A percentile compares a stretch with the other conserved stretches of the same genome.
These are phyloP conservation scores for Globisporangium irregulare DNA, from an alignment of 352 stramenopile species.

Conservation along the genomic window DNA sequence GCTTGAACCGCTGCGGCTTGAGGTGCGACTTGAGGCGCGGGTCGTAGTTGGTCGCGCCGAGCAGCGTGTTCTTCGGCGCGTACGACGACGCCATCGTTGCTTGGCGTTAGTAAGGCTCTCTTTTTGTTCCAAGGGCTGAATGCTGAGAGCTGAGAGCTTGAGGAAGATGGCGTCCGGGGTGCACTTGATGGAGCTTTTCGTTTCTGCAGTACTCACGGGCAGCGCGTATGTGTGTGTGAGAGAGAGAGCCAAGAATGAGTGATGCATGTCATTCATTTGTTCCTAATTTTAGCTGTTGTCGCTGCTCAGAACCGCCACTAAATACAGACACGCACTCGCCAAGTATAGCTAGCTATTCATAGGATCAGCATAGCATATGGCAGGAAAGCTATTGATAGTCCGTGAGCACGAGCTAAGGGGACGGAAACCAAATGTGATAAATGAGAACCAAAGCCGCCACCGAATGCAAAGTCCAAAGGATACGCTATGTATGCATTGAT, in stretches of 20 bases:
- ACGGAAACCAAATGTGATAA: neutral
- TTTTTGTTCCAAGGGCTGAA: neutral
- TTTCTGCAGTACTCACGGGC: neutral
- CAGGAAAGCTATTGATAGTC: neutral
- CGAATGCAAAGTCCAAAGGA: constrained; percentile 1
- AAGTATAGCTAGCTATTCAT: neutral
- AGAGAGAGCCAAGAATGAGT: neutral
- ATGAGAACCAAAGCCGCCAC: neutral
- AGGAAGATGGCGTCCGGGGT: neutral
- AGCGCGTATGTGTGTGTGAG: neutral
- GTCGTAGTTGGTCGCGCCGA: constrained; percentile 73
- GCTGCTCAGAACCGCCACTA: neutral
- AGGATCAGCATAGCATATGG: neutral
- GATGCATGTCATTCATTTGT: neutral
- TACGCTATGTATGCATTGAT: constrained; percentile 14
- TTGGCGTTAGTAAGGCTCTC: neutral
- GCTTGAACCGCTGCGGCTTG: constrained; percentile 82
- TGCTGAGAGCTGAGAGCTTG: neutral
- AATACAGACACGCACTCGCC: neutral
- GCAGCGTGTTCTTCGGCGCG: constrained; percentile 67
- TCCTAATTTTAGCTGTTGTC: neutral
- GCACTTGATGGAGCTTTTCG: neutral
- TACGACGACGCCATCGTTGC: constrained; percentile 40
- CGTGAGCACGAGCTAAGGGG: no score
- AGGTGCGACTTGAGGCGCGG: constrained; percentile 57